A percentile compares a stretch with the other conserved stretches of the same genome.
These are phyloP conservation scores for Colletotrichum eremochloae DNA, from an alignment of 2,329 filamentous ascomycete species.

Conservation along the genomic window DNA sequence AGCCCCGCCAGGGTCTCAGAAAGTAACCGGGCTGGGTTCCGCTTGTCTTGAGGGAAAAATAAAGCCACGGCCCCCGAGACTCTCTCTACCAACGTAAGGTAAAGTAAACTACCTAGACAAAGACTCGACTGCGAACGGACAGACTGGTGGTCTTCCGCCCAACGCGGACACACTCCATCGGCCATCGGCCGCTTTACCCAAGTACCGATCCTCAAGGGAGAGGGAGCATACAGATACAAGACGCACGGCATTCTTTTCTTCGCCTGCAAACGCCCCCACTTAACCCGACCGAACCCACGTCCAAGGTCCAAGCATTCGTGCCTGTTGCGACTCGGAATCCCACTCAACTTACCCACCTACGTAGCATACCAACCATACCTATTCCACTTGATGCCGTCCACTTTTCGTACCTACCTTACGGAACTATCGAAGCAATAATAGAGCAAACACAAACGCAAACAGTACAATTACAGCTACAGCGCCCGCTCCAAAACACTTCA, in stretches of 20 bases:
- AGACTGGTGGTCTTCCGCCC: neutral
- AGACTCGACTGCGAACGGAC: constrained; percentile 14
- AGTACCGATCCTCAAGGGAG: neutral
- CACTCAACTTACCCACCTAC: neutral
- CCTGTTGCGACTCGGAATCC: neutral
- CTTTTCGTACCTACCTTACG: neutral
- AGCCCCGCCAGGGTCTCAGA: constrained; percentile 7
- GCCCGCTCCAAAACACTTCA: neutral
- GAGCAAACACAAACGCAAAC: constrained; percentile 15
- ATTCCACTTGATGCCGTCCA: constrained; percentile 4
- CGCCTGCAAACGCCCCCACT: neutral
- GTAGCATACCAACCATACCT: neutral
- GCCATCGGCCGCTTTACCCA: no score
- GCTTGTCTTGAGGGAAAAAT: neutral
- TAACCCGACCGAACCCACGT: neutral
- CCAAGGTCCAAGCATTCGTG: neutral
- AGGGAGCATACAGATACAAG: neutral
- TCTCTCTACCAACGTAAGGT: neutral
- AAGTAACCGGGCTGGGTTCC: neutral
- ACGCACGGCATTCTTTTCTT: neutral
- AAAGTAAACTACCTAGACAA: neutral
- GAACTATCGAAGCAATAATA: neutral
- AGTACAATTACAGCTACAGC: neutral
- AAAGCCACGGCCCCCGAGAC: neutral
- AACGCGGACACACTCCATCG: no score